These are phyloP conservation scores for Botrytis fabae DNA, from an alignment of 2,329 filamentous ascomycete species.

Conservation along the genomic window DNA sequence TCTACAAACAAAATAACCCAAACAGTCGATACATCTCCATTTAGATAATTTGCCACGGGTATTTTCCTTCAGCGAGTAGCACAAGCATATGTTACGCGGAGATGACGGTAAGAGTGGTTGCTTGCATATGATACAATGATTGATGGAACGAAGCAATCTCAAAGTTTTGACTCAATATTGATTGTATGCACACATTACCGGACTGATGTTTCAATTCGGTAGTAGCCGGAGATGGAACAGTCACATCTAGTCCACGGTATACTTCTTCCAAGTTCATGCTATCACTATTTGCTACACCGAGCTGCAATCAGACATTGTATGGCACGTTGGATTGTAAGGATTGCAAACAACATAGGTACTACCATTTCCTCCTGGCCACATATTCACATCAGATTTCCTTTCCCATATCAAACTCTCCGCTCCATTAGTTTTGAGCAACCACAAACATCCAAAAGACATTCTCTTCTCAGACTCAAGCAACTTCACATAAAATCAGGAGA, in stretches of 20 bases:
- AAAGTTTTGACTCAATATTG: slow-evolving; percentile 15
- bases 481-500: not conserved
- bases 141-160: slow-evolving; percentile 10
- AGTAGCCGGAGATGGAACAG: slow-evolving; percentile 18
- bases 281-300: not conserved
- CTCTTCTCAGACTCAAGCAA: not conserved
- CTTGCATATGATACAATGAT: slow-evolving; percentile 22
- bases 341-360: not conserved
- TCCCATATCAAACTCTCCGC: not conserved
- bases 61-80: not conserved
- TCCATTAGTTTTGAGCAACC: not conserved
- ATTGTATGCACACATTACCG: slow-evolving; percentile 9
- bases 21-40: not conserved
- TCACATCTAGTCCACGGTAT: slow-evolving; percentile 12
- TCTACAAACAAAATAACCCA: not conserved
- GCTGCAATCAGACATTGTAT: slow-evolving; percentile 2
- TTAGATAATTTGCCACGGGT: not conserved
- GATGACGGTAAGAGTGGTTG: slow-evolving; percentile 21
- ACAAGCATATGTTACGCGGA: slow-evolving; percentile 14
- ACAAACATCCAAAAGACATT: not conserved
- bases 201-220: slow-evolving; percentile 15
- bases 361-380: not conserved
- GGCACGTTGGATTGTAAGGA: not conserved
- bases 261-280: not conserved
- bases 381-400: not conserved